phyloP scores from a whole-genome alignment of 768 basidiomycete species.

The Lentinula raphanica region DNA sequence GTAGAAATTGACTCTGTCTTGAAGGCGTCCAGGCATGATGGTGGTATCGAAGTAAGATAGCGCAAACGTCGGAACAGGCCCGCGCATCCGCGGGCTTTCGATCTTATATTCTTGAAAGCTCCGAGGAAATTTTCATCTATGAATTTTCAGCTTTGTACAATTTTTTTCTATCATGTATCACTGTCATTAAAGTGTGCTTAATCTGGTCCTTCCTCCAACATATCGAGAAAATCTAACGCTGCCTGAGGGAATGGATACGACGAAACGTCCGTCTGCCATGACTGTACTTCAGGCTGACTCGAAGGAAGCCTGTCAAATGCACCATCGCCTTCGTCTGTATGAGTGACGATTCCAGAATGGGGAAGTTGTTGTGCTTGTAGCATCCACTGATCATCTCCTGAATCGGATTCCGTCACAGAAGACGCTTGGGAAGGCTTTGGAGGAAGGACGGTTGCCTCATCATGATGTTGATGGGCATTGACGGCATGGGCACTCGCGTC shows the following conservation, averaged over 20 bases:
- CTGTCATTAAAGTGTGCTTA: neutral
- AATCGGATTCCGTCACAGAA: conserved; percentile 35
- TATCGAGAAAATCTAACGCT: neutral
- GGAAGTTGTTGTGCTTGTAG: conserved; percentile 3
- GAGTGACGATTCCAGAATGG: neutral
- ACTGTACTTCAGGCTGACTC: neutral
- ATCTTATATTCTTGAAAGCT: neutral
- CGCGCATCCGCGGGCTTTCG: too few species aligned
- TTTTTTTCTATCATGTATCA: neutral
- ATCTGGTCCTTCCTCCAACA: conserved; percentile 4
- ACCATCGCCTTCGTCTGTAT: neutral
- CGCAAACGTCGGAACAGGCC: too few species aligned
- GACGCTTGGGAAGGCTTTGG: conserved; percentile 9
- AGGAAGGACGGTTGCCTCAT: neutral
- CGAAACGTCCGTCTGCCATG: conserved; percentile 4
- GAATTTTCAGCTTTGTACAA: too few species aligned
- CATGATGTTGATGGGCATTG: neutral
- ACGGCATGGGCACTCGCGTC: neutral
- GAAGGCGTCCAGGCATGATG: conserved; percentile 62
- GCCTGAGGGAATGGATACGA: neutral
- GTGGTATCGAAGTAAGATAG: too few species aligned
- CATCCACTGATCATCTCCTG: conserved; percentile 22
- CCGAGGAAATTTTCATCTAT: neutral
- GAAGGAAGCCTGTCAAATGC: neutral
- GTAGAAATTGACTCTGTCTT: conserved; percentile 46